Conservation (phyloP, 2,329 filamentous ascomycete species). For the Hymenoscyphus infarciens region DNA sequence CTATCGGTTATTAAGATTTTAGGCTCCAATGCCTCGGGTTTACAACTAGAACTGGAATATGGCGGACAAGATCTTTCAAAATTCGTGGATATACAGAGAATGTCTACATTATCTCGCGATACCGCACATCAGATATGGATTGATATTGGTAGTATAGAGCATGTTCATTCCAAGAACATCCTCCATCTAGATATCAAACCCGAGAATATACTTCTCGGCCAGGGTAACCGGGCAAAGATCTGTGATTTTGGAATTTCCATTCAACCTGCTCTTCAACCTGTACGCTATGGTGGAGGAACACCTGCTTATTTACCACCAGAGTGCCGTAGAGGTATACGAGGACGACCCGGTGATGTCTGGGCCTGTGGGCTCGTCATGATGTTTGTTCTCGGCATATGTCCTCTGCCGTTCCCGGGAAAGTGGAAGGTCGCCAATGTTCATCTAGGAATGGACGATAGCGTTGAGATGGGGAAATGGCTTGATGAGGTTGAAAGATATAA, state of each 20-base stretch:
- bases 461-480: too few relatives aligned
- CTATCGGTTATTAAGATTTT: constrained; percentile 17
- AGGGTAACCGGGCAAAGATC: constrained; percentile 12
- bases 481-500: too few relatives aligned
- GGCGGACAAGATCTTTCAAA: constrained; percentile 14
- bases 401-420: too few relatives aligned
- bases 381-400: too few relatives aligned
- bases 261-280: constrained; percentile 6
- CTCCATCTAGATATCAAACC: neutral
- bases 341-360: neutral
- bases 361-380: too few relatives aligned
- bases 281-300: neutral
- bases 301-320: neutral
- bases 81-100: constrained; percentile 12
- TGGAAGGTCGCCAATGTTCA: too few relatives aligned
- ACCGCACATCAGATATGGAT: constrained; percentile 16
- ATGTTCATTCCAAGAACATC: neutral
- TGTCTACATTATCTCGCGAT: constrained; percentile 14
- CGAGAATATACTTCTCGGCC: constrained; percentile 17
- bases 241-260: constrained; percentile 18
- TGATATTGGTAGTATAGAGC: constrained; percentile 11
- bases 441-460: too few relatives aligned
- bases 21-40: constrained; percentile 10
- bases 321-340: neutral
- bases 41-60: constrained; percentile 19